Evolutionary conservation across 2,329 filamentous ascomycete genomes (phyloP).

Genomic region (Cadophora malorum): DNA sequence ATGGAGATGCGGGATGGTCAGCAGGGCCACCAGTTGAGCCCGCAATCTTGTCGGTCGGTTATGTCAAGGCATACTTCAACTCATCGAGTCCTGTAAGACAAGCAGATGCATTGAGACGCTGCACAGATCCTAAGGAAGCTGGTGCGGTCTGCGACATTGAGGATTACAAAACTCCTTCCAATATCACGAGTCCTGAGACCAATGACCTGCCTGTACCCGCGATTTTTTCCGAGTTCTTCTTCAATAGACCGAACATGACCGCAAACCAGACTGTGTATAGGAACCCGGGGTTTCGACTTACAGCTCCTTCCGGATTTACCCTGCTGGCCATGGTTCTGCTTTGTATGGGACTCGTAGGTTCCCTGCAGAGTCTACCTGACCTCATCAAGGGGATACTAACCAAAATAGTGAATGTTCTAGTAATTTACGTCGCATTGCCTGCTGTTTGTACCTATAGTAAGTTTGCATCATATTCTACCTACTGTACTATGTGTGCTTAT

Average conservation of each 20-base stretch:
- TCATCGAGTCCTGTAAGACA: slow-evolving; percentile 55
- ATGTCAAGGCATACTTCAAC: slow-evolving; percentile 84
- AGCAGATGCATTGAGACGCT: slow-evolving; percentile 51
- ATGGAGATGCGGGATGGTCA: slow-evolving; percentile 75
- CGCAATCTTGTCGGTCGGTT: slow-evolving; percentile 67
- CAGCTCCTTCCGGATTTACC: neutral
- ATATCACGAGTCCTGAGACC: slow-evolving; percentile 41
- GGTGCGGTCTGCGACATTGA: slow-evolving; percentile 59
- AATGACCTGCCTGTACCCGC: neutral
- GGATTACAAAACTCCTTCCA: slow-evolving; percentile 43
- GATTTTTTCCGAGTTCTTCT: slow-evolving; percentile 56
- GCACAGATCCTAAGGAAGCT: slow-evolving; percentile 47
- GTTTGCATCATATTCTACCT: no score
- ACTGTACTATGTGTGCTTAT: no score
- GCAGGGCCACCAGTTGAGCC: slow-evolving; percentile 70
- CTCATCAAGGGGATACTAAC: no score
- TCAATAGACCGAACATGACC: slow-evolving; percentile 52
- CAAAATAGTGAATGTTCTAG: no score
- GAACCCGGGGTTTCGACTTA: neutral
- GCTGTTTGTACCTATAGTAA: no score
- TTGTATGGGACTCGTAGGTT: neutral
- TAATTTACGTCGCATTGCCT: no score
- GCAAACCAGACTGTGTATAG: slow-evolving; percentile 54
- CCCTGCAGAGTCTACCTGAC: neutral
- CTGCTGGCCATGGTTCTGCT: neutral